Conservation (phyloP, 225 moss, liverwort and hornwort genomes). For the Physcomitrium patens region DNA sequence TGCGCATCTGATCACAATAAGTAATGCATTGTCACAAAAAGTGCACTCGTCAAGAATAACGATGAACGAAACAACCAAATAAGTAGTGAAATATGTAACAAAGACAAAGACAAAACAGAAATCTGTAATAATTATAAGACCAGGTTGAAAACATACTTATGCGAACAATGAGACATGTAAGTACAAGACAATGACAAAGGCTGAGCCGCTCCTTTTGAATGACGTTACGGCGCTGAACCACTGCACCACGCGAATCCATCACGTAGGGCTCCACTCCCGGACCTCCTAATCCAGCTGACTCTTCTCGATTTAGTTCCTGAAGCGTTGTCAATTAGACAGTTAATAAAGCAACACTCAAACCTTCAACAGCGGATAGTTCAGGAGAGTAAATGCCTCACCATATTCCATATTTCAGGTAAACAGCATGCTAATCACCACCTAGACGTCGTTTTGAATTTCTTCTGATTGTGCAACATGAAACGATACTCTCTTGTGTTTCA, state of each 20-base stretch:
- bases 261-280: conserved; percentile 93
- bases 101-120: conserved; percentile 12
- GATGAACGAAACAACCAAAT: background rate
- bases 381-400: too few relatives aligned
- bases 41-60: conserved; percentile 3
- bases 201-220: conserved; percentile 92
- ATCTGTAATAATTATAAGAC: conserved; percentile 7
- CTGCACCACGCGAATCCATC: conserved; percentile 84
- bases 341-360: conserved; percentile 23
- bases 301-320: conserved; percentile 94
- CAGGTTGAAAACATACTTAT: conserved; percentile 63
- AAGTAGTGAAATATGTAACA: background rate
- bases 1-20: conserved; percentile 67
- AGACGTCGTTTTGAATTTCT: too few relatives aligned
- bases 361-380: background rate
- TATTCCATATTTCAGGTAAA: too few relatives aligned
- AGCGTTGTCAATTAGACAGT: conserved; percentile 26
- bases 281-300: conserved; percentile 92
- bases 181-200: conserved; percentile 93
- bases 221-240: conserved; percentile 82
- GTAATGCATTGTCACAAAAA: conserved; percentile 19
- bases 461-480: too few relatives aligned
- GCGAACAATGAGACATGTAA: conserved; percentile 81
- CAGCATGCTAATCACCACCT: too few relatives aligned
- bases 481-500: background rate